A percentile compares a stretch with the other conserved stretches of the same genome.
These are phyloP conservation scores for Paraglomus occultum DNA, from an alignment of 192 early-diverging fungal species.

Conservation along the genomic window DNA sequence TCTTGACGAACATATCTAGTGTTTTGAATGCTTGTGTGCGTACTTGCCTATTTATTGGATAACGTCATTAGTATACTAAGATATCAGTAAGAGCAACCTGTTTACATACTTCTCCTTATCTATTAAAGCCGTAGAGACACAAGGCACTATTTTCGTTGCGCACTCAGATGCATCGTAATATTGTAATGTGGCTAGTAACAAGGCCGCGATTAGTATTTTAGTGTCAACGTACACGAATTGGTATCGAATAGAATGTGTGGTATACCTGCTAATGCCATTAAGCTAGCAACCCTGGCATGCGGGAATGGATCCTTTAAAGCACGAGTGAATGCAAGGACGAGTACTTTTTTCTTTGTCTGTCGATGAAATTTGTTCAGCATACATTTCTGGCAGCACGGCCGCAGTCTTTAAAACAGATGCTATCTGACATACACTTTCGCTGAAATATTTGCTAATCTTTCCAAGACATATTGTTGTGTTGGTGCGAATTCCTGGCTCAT, in stretches of 20 bases:
- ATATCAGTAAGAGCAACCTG: background rate
- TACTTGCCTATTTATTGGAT: slow-evolving; percentile 53
- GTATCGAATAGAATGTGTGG: background rate
- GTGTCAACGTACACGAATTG: slow-evolving; percentile 5
- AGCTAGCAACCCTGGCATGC: slow-evolving; percentile 80
- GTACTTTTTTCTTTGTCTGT: slow-evolving; percentile 74
- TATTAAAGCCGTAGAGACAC: slow-evolving; percentile 62
- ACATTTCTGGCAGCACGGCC: background rate
- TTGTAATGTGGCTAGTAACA: slow-evolving; percentile 62
- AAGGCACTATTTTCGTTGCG: slow-evolving; percentile 71
- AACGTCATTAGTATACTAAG: background rate
- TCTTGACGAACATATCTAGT: slow-evolving; percentile 62
- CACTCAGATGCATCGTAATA: slow-evolving; percentile 70
- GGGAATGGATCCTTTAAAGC: slow-evolving; percentile 86
- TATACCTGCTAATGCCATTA: slow-evolving; percentile 67
- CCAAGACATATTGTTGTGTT: slow-evolving; percentile 95
- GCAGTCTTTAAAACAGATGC: background rate
- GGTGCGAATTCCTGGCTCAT: slow-evolving; percentile 94
- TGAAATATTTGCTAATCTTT: slow-evolving; percentile 83
- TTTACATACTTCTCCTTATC: slow-evolving; percentile 72
- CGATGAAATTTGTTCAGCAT: background rate
- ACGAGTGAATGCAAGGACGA: slow-evolving; percentile 81
- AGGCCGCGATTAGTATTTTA: too few species aligned
- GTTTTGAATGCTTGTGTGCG: slow-evolving; percentile 82
- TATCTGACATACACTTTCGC: slow-evolving; percentile 55